Conservation (phyloP, 1,284 basidiomycete species). For the Ceratobasidium sp. region DNA sequence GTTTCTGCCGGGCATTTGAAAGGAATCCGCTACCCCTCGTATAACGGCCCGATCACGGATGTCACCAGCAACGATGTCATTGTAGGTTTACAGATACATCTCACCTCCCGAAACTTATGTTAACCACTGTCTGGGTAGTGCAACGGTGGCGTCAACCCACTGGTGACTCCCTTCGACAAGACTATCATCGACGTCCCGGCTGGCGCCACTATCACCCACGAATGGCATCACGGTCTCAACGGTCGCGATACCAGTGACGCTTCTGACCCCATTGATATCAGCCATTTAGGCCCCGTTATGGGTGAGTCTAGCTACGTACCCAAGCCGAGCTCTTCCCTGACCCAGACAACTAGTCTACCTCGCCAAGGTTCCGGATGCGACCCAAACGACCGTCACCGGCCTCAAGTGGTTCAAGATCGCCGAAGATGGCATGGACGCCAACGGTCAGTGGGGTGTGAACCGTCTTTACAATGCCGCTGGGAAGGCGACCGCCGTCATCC, state of each 20-base stretch:
- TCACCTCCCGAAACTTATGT: background rate
- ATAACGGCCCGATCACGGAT: slow-evolving; percentile 48
- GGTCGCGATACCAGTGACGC: slow-evolving; percentile 41
- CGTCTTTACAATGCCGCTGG: slow-evolving; percentile 19
- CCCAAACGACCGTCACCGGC: slow-evolving; percentile 61
- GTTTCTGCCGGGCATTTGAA: slow-evolving; percentile 28
- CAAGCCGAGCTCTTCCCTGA: background rate
- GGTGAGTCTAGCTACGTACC: background rate
- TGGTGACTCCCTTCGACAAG: slow-evolving; percentile 47
- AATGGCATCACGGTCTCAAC: slow-evolving; percentile 46
- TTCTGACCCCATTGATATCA: slow-evolving; percentile 47
- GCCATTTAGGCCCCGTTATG: slow-evolving; percentile 37
- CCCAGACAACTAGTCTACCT: slow-evolving; percentile 62
- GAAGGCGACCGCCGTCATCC: slow-evolving; percentile 43
- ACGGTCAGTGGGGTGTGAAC: slow-evolving; percentile 32
- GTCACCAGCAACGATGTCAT: slow-evolving; percentile 47
- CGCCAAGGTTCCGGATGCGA: slow-evolving; percentile 65
- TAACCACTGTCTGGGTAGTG: slow-evolving; percentile 15
- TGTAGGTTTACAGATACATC: background rate
- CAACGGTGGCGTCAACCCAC: slow-evolving; percentile 49
- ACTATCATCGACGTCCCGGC: slow-evolving; percentile 48
- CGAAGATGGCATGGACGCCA: slow-evolving; percentile 61
- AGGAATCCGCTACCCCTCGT: slow-evolving; percentile 30
- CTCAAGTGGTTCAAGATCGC: slow-evolving; percentile 68
- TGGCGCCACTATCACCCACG: slow-evolving; percentile 45